Base-by-base conservation (phyloP, 495 filamentous ascomycete species). In the Platismatia glauca region DNA sequence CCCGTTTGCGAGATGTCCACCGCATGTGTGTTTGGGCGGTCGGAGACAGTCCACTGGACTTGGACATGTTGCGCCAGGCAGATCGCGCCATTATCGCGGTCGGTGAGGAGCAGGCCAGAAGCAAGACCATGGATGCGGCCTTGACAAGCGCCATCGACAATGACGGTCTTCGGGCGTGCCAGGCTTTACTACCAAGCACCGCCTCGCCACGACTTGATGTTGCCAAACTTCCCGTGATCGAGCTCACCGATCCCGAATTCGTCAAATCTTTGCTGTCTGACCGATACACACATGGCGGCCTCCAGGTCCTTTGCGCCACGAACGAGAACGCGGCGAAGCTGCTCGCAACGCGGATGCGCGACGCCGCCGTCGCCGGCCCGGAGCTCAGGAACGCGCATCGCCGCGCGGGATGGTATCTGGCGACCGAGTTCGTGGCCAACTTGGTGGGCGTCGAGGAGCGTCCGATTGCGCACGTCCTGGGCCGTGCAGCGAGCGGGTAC, bases 11-110 rank as follows among this genome's bases (percentile, higher is more conserved):
- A 60, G 37, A 69, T 7, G 11, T 12, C 13, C 64, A 79, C 60
- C 15, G 73, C 0, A 46, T 76, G 33, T 72, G 78, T 53, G 79
- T 85, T 29, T 82, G 77, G 71, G 85, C 83, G 0, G 84, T 88
- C 67, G 84, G 86, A 59, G 84, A 87, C 65, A 84, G 84, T 68
- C 76, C 76, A 1, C 61, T 86, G 37, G 86, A 88, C 68, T 34
- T 88, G 31, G 69, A 72, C 20, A 88, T 89, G 86, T 58, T 87
- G 29, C 59, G 34, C 7, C 66, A 72, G 53, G 83, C 85, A 35
- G 67, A 88, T 68, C 61, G 79, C 62, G 82, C 84, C 33, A 67
- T 86, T 38, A 74, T 88, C 20, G 79, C 88, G 2, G 82, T 84
- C 29, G 82, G 84, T 29, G 69, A 80, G 8, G 70, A 79, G 67